A percentile compares a stretch with the other conserved stretches of the same genome.
Conservation (phyloP, 2,329 filamentous ascomycete species). For the Fusarium albosuccineum region DNA sequence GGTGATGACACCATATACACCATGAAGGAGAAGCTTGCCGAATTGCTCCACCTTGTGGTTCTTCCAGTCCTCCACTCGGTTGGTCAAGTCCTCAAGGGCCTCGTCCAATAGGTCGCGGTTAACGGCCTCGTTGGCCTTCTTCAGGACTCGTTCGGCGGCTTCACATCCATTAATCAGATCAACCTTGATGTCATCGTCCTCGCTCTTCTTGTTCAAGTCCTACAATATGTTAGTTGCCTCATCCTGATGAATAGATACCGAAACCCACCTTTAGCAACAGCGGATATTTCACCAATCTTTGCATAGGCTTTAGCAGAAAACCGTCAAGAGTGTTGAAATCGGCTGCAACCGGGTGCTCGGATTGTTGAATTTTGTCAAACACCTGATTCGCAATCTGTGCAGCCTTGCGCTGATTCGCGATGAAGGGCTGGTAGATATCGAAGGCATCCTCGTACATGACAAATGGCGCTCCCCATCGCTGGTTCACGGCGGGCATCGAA, state of each 20-base stretch:
- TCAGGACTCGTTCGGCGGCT: constrained; percentile 83
- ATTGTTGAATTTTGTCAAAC: constrained; percentile 86
- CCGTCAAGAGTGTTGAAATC: constrained; percentile 90
- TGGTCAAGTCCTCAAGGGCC: constrained; percentile 83
- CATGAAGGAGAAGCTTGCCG: constrained; percentile 87
- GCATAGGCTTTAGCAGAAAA: constrained; percentile 96
- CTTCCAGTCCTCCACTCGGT: constrained; percentile 96
- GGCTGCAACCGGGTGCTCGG: constrained; percentile 83
- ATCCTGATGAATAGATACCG: constrained; percentile 5
- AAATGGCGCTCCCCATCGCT: constrained; percentile 97
- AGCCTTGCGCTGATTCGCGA: constrained; percentile 94
- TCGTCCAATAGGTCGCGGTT: constrained; percentile 87
- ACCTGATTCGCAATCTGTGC: constrained; percentile 85
- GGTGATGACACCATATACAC: constrained; percentile 92
- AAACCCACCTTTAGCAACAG: constrained; percentile 81
- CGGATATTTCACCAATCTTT: constrained; percentile 94
- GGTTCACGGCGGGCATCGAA: constrained; percentile 78
- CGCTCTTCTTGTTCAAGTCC: constrained; percentile 89
- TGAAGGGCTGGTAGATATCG: constrained; percentile 95
- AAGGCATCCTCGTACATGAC: constrained; percentile 87
- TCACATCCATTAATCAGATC: constrained; percentile 84
- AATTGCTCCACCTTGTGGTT: constrained; percentile 92
- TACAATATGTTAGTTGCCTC: constrained; percentile 55
- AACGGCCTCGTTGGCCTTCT: constrained; percentile 90
- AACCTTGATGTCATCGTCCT: constrained; percentile 76